Evolutionary conservation across 2,329 filamentous ascomycete species (phyloP).

Genomic region (Diaporthe sp.): DNA sequence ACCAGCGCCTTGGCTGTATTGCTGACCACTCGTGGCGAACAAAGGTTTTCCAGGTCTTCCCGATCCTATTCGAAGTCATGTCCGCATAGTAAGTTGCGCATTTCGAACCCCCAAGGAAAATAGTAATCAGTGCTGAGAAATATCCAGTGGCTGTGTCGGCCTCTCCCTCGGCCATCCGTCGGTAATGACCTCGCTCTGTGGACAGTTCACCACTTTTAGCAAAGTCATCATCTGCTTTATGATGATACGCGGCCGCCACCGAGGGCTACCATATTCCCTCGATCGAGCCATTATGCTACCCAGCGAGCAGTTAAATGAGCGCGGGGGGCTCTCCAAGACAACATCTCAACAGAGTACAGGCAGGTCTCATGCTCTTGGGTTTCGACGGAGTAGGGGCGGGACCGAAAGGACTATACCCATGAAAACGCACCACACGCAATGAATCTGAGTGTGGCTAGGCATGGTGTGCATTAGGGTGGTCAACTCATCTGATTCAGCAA

Average conservation of each 20-base stretch:
- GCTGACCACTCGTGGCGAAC: neutral
- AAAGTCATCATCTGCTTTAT: slow-evolving; percentile 16
- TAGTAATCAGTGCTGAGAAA: neutral
- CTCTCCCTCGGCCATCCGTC: slow-evolving; percentile 22
- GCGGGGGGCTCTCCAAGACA: slow-evolving; percentile 3
- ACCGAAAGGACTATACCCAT: neutral
- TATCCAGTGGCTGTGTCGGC: neutral
- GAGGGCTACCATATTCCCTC: neutral
- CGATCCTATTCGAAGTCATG: slow-evolving; percentile 14
- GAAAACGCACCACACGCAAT: slow-evolving; percentile 10
- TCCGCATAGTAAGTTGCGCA: slow-evolving; percentile 1
- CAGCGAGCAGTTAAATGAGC: slow-evolving; percentile 8
- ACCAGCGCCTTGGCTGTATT: neutral
- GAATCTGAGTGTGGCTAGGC: neutral
- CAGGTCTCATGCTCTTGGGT: neutral
- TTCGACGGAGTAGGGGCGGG: neutral
- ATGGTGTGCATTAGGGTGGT: neutral
- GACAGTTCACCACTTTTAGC: slow-evolving; percentile 1
- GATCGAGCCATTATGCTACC: slow-evolving; percentile 9
- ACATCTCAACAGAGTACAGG: neutral
- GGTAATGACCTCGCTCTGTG: slow-evolving; percentile 13
- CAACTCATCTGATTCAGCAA: neutral
- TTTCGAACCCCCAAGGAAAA: too few species aligned
- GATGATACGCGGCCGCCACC: slow-evolving; percentile 8
- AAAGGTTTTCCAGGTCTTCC: slow-evolving; percentile 7